Base-by-base conservation (phyloP, 2,329 filamentous ascomycete genomes). In the Rhytidhysteron rufulum region DNA sequence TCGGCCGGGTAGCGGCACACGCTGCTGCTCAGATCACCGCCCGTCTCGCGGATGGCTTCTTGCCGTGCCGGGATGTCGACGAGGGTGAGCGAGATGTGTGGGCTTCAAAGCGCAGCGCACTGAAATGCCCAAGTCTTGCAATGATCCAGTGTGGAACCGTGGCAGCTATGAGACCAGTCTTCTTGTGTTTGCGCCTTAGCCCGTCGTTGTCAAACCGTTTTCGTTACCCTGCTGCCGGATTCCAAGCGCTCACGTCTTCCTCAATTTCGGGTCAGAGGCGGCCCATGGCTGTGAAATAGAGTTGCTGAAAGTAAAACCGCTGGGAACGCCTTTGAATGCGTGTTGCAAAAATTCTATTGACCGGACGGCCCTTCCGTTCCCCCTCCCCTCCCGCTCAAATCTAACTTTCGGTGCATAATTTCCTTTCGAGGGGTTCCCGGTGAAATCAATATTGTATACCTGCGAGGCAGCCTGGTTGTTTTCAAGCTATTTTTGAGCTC, bases 151-250 rank as follows among this genome's bases (percentile, higher is more conserved):
- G 32, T 32, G 29, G 29, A 42, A 34, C 32, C 15, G 48, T 42
- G 41, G 41, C 45, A 40, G 39, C 42, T 48, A 41, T 40, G n/a
- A 18, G 17, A 30, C 40, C 3, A 25, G 13, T 38, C 30, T 48
- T 31, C 40, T 53, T n/a, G n/a, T 42, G 42, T 44, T 47, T 45
- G 45, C 42, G 34, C 45, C 34, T 20, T 49, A 36, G 40, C 24
- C 45, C 37, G n/a, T n/a, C n/a, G n/a, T n/a, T n/a, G n/a, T n/a
- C 40, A 41, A 45, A 44, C 48, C 48, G 50, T 57, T 55, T 44
- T 54, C 53, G 50, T 60, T 54, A 56, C 54, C 56, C 48, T 47
- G 41, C 34, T 30, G 34, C 49, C 51, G 49, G 56, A 31, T 38
- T 42, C 29, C 25, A 27, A 24, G 30, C 43, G 44, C 34, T 34